phyloP scores from a whole-genome alignment of 2,329 filamentous ascomycete species.

The Colletotrichum spinosum region DNA sequence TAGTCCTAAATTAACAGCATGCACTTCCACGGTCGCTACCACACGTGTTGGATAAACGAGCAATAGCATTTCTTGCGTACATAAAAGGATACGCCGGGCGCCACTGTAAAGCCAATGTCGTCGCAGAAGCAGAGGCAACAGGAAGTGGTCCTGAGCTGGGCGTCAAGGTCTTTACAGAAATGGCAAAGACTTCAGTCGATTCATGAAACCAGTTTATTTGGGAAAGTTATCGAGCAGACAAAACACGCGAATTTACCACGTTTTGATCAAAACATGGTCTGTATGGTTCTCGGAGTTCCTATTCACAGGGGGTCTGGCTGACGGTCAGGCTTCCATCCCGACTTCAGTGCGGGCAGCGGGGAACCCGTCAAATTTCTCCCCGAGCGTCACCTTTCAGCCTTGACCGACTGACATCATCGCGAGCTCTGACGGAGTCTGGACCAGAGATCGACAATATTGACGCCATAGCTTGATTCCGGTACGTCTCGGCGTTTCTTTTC shows the following conservation, averaged over 20 bases:
- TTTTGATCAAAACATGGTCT: too few species aligned
- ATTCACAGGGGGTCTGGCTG: constrained; percentile 1
- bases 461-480: constrained; percentile 27
- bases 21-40: constrained; percentile 30
- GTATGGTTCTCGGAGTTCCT: not conserved
- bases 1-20: constrained; percentile 35
- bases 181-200: too few species aligned
- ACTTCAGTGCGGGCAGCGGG: constrained; percentile 28
- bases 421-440: constrained; percentile 31
- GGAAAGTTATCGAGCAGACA: too few species aligned
- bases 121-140: not conserved
- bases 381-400: constrained; percentile 28
- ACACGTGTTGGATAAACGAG: constrained; percentile 26
- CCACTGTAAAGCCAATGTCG: not conserved
- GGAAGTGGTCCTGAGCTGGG: constrained; percentile 1
- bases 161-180: too few species aligned
- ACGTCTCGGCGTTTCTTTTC: constrained; percentile 10
- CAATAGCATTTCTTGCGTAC: constrained; percentile 24
- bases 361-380: constrained; percentile 28
- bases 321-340: constrained; percentile 17
- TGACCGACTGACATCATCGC: constrained; percentile 35
- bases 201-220: too few species aligned
- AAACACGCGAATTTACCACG: too few species aligned
- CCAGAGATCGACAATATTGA: constrained; percentile 34
- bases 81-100: too few species aligned